Evolutionary conservation across 2,329 filamentous ascomycete genomes (phyloP).

Genomic region (Aspergillus luchuensis): DNA sequence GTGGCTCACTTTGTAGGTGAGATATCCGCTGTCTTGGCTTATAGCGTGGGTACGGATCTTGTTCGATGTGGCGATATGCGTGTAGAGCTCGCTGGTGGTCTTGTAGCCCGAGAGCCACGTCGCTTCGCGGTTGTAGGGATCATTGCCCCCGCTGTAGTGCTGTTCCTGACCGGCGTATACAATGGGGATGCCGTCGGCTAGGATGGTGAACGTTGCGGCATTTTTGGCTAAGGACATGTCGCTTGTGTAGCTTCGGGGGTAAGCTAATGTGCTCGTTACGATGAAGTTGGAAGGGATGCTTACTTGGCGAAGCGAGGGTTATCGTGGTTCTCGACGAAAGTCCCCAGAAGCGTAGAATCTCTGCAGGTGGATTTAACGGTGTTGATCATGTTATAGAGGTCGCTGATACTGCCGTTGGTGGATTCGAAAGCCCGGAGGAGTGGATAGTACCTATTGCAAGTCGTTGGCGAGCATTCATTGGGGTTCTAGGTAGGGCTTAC

Average conservation of each 20-base stretch:
- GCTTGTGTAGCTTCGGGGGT: conserved; percentile 29
- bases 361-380: conserved; percentile 37
- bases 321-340: conserved; percentile 65
- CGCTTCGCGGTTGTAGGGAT: conserved; percentile 58
- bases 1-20: conserved; percentile 38
- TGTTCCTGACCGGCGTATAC: conserved; percentile 71
- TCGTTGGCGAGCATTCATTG: neutral
- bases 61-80: conserved; percentile 53
- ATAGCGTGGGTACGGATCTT: conserved; percentile 52
- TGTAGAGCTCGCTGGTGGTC: conserved; percentile 52
- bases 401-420: conserved; percentile 36
- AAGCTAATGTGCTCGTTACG: neutral
- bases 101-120: conserved; percentile 58
- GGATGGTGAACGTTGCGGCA: conserved; percentile 61
- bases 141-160: conserved; percentile 56
- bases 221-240: conserved; percentile 58
- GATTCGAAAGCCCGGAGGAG: conserved; percentile 40
- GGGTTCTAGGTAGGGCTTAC: conserved; percentile 17
- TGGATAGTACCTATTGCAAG: conserved; percentile 32
- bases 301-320: conserved; percentile 56
- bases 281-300: neutral
- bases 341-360: conserved; percentile 54
- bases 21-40: conserved; percentile 39
- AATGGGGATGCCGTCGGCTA: conserved; percentile 64
- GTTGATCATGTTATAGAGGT: conserved; percentile 39